Conservation (phyloP, 176 grass and related monocot genomes). For the Dendrocalamus sinicus region DNA sequence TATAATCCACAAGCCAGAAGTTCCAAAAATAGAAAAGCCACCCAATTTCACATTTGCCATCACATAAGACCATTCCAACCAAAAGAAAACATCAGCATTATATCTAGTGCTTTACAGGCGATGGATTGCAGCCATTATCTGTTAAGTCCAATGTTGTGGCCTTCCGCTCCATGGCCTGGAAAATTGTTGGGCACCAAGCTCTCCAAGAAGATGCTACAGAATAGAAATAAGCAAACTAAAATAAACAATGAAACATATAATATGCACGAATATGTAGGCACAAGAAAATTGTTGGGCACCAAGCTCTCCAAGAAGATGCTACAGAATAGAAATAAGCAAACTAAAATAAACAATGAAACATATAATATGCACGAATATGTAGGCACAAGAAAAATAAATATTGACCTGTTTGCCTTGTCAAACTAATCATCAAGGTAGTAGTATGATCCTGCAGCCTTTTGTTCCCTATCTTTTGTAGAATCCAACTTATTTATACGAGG, state of each 20-base stretch:
- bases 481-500: constrained; percentile 93
- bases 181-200: neutral
- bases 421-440: neutral
- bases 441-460: too few species aligned
- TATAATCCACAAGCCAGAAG: too few species aligned
- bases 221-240: neutral
- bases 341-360: too few species aligned
- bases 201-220: neutral
- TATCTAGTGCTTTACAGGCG: neutral
- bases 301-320: too few species aligned
- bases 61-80: neutral
- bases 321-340: too few species aligned
- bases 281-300: too few species aligned
- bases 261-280: neutral
- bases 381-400: too few species aligned
- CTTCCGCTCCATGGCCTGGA: neutral
- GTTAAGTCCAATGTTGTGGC: neutral
- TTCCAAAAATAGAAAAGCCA: too few species aligned
- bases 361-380: too few species aligned
- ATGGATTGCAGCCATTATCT: neutral
- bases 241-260: neutral
- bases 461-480: constrained; percentile 85
- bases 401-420: neutral
- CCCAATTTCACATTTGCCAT: too few species aligned
- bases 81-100: neutral